Conservation (phyloP, 2,329 filamentous ascomycete genomes). For the Pestalotiopsis sp. region DNA sequence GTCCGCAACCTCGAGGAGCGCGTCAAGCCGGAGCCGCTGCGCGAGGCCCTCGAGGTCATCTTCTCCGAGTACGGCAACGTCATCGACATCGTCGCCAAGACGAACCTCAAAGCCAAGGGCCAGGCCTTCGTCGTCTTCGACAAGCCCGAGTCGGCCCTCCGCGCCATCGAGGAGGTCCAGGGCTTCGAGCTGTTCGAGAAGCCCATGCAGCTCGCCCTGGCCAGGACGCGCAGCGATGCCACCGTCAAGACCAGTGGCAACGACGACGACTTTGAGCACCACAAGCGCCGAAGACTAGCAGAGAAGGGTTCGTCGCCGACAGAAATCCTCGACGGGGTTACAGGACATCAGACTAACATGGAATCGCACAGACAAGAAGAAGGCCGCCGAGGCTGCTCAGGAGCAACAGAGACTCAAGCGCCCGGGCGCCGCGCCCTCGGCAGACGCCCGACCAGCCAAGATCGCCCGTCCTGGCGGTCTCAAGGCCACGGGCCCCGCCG, state of each 20-base stretch:
- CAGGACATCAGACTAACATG: slow-evolving; percentile 1
- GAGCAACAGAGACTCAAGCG: slow-evolving; percentile 77
- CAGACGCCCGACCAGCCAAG: slow-evolving; percentile 64
- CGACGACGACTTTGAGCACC: slow-evolving; percentile 80
- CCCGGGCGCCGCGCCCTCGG: slow-evolving; percentile 44
- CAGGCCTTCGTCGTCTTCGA: slow-evolving; percentile 96
- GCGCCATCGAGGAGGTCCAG: slow-evolving; percentile 85
- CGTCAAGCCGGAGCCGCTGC: slow-evolving; percentile 78
- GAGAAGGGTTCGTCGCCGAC: slow-evolving; percentile 73
- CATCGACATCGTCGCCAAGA: slow-evolving; percentile 84
- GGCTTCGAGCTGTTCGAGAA: slow-evolving; percentile 94
- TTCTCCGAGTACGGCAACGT: slow-evolving; percentile 89
- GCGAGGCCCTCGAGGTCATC: slow-evolving; percentile 71
- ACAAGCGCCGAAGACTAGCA: slow-evolving; percentile 81
- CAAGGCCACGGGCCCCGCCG: slow-evolving; percentile 71
- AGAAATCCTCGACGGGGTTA: slow-evolving; percentile 11
- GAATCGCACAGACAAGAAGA: slow-evolving; percentile 62
- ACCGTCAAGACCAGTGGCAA: slow-evolving; percentile 76
- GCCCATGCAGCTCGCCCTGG: slow-evolving; percentile 82
- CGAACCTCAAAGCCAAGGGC: slow-evolving; percentile 87
- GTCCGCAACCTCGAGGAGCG: slow-evolving; percentile 89
- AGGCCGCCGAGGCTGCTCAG: slow-evolving; percentile 79
- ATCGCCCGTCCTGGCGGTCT: slow-evolving; percentile 71
- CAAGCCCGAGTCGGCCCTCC: slow-evolving; percentile 72
- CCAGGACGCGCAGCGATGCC: slow-evolving; percentile 83